Conservation (phyloP, 768 basidiomycete species). For the Porpolomopsis calyptriformis region DNA sequence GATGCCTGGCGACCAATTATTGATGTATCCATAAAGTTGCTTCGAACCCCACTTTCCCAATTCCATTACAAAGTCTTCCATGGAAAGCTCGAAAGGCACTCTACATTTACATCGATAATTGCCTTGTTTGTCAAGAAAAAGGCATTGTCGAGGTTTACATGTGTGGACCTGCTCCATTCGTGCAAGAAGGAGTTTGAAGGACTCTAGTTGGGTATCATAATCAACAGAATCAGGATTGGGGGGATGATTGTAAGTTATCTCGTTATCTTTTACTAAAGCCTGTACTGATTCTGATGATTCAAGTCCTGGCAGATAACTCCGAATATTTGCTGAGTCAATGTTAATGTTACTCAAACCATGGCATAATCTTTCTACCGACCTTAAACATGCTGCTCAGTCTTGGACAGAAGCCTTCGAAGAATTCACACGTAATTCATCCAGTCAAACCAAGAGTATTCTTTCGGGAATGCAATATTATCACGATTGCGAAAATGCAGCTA, state of each 20-base stretch:
- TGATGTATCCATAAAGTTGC: constrained; percentile 17
- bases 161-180: constrained; percentile 23
- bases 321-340: constrained; percentile 24
- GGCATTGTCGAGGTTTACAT: constrained; percentile 18
- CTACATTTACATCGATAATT: constrained; percentile 22
- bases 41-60: constrained; percentile 19
- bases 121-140: constrained; percentile 15
- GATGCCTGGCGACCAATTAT: constrained; percentile 20
- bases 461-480: too few relatives aligned
- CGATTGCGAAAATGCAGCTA: too few relatives aligned
- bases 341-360: too few relatives aligned
- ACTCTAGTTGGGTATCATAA: constrained; percentile 11
- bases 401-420: too few relatives aligned
- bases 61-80: constrained; percentile 14
- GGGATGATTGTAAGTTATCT: constrained; percentile 24
- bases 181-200: constrained; percentile 17
- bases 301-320: constrained; percentile 23
- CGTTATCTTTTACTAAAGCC: constrained; percentile 15
- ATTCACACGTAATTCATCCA: too few relatives aligned
- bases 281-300: constrained; percentile 16
- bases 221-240: constrained; percentile 15
- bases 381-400: too few relatives aligned
- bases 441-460: too few relatives aligned
- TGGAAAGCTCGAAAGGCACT: constrained; percentile 17
- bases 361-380: too few relatives aligned